Evolutionary conservation across 2,329 filamentous ascomycete species (phyloP).

Genomic region (Tolypocladium paradoxum): DNA sequence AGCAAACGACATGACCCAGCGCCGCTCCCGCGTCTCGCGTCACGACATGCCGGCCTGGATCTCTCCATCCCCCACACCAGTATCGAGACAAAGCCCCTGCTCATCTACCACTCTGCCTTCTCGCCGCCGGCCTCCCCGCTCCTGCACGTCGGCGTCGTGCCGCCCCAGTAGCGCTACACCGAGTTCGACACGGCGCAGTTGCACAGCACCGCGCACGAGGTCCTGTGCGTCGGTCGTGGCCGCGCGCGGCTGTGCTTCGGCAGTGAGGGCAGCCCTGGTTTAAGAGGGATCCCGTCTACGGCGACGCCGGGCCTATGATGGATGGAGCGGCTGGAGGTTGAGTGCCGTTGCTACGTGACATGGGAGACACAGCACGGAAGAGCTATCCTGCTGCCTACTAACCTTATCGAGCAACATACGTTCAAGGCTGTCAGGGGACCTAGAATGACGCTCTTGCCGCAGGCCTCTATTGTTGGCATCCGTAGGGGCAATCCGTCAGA

Average conservation of each 20-base stretch:
- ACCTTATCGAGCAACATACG: background rate
- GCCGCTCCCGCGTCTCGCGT: slow-evolving; percentile 36
- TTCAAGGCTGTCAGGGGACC: background rate
- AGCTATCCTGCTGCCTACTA: background rate
- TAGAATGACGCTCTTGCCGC: background rate
- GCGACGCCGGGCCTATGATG: slow-evolving; percentile 5
- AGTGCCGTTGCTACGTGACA: background rate
- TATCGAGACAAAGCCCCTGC: slow-evolving; percentile 49
- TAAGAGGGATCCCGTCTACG: slow-evolving; percentile 10
- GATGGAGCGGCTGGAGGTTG: background rate
- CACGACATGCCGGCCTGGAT: slow-evolving; percentile 48
- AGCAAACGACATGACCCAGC: background rate
- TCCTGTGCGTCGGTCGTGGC: slow-evolving; percentile 49
- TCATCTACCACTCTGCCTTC: slow-evolving; percentile 56
- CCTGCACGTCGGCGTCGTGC: slow-evolving; percentile 37
- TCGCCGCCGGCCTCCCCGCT: slow-evolving; percentile 33
- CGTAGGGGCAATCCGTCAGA: too few relatives aligned
- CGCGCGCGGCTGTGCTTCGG: slow-evolving; percentile 55
- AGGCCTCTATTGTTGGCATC: too few relatives aligned
- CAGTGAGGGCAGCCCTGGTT: slow-evolving; percentile 32
- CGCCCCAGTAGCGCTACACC: slow-evolving; percentile 56
- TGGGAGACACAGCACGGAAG: background rate
- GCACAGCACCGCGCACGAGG: slow-evolving; percentile 57
- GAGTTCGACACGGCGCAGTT: slow-evolving; percentile 60
- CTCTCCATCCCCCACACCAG: slow-evolving; percentile 51